Evolutionary conservation across 2,329 filamentous ascomycete species (phyloP).

Genomic region (Stachybotrys echinatus): DNA sequence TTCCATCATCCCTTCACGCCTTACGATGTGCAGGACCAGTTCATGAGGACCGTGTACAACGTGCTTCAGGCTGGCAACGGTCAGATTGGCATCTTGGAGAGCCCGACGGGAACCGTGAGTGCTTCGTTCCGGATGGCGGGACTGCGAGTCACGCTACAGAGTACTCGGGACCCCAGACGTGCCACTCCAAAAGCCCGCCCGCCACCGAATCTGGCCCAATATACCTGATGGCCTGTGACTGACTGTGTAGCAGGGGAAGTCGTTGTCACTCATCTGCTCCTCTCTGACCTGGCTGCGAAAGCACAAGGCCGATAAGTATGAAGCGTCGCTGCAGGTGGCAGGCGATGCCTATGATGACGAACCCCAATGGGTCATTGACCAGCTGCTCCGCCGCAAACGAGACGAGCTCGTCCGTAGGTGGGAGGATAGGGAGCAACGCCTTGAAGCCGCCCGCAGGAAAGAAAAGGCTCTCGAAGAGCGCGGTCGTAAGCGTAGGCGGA

Average conservation of each 20-base stretch:
- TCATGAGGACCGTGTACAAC: conserved; percentile 79
- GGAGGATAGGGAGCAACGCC: conserved; percentile 68
- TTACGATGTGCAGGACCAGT: conserved; percentile 81
- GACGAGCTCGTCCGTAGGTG: conserved; percentile 61
- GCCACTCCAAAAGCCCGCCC: too few species aligned
- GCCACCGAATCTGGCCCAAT: too few species aligned
- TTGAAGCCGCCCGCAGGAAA: conserved; percentile 60
- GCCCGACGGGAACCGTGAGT: conserved; percentile 73
- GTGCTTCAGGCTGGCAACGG: conserved; percentile 66
- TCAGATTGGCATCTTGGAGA: conserved; percentile 84
- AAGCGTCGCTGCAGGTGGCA: conserved; percentile 40
- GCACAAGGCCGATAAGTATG: conserved; percentile 61
- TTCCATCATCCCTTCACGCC: conserved; percentile 87
- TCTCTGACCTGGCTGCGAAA: conserved; percentile 87
- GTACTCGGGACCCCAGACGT: too few species aligned
- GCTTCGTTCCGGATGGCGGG: not conserved
- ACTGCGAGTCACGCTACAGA: too few species aligned
- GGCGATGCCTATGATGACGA: conserved; percentile 55
- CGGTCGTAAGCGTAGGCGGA: conserved; percentile 39
- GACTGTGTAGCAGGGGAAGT: conserved; percentile 63
- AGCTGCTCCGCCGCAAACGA: conserved; percentile 63
- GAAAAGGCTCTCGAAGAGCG: conserved; percentile 52
- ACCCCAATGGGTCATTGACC: conserved; percentile 79
- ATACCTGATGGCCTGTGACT: not conserved
- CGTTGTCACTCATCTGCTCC: conserved; percentile 83